Base-by-base conservation (phyloP, 345 rosid species). In the Salix viminalis region DNA sequence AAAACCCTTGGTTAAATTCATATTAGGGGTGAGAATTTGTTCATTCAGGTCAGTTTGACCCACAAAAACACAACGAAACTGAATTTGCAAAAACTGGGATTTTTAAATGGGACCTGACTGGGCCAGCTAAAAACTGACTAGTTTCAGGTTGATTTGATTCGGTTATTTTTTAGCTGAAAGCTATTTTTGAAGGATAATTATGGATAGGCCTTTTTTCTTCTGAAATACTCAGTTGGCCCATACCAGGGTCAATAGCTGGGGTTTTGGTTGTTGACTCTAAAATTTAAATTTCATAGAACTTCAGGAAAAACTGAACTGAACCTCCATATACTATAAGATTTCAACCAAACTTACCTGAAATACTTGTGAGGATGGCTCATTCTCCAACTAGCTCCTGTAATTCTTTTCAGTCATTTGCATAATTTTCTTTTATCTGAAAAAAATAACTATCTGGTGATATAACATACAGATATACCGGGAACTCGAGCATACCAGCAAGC, bases 391-490 rank as follows among this genome's bases (percentile, higher is more conserved):
- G 64, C 26, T 58, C 28, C 62, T 58, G 62, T 58, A 23, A 23
- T n/a, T 58, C 64, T n/a, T 58, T 58, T 58, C 64, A 58, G 14
- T 23, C 2, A 4, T 58, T n/a, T 58, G 3, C 10, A 23, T 23
- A 58, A 58, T 58, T 58, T 58, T 58, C 28, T 58, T 58, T 58
- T 12, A 23, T 58, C 26, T n/a, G 64, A 58, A 58, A 68, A 34
- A 58, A 58, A 58, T 58, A 58, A 23, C 64, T 23, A 4, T 37
- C 46, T 52, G 74, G 14, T 77, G 50, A 73, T 76, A 23, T 72
- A 62, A 65, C 52, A 70, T 89, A 84, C 94, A 96, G 99, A 75
- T 91, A 80, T 96, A 94, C 81, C 89, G 98, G 65, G 99, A 96
- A 85, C 81, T 90, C 24, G 99, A 96, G 74, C 90, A 88, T 82